Evolutionary conservation across 352 stramenopile species (phyloP).

Genomic region (Thalassiosira mediterranea): DNA sequence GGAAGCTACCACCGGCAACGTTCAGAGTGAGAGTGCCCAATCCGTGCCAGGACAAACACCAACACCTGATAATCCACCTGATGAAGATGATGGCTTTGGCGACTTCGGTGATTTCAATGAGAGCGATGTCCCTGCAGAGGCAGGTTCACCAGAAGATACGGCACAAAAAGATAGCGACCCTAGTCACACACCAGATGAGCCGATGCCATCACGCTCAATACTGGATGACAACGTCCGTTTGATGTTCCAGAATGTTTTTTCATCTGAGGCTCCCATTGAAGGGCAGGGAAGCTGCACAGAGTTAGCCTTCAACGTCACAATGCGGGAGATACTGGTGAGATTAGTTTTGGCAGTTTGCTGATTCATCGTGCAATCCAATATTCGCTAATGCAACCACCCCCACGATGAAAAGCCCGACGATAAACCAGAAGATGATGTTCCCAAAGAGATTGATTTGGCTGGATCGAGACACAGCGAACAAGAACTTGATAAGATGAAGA

Average conservation of each 20-base stretch:
- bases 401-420: no score
- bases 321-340: slow-evolving; percentile 44
- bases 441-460: not conserved
- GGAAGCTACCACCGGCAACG: not conserved
- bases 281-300: slow-evolving; percentile 8
- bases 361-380: no score
- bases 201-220: slow-evolving; percentile 4
- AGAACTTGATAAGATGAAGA: slow-evolving; percentile 27
- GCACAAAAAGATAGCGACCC: slow-evolving; percentile 6
- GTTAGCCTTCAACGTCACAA: slow-evolving; percentile 35
- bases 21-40: no score
- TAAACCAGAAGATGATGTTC: not conserved
- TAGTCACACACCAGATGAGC: not conserved
- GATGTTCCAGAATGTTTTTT: slow-evolving; percentile 50
- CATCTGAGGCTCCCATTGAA: not conserved
- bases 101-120: slow-evolving; percentile 33
- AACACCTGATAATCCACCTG: not conserved
- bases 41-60: not conserved
- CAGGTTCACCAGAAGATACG: slow-evolving; percentile 1
- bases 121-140: slow-evolving; percentile 8
- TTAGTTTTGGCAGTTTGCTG: not conserved
- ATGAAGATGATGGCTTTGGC: not conserved
- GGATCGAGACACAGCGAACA: slow-evolving; percentile 22
- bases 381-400: no score
- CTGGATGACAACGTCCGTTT: slow-evolving; percentile 35